Evolutionary conservation across 805 yeast genomes (phyloP), one percentile per base, ranked within the genome.

Genomic region (Ogataea trehalophila): DNA sequence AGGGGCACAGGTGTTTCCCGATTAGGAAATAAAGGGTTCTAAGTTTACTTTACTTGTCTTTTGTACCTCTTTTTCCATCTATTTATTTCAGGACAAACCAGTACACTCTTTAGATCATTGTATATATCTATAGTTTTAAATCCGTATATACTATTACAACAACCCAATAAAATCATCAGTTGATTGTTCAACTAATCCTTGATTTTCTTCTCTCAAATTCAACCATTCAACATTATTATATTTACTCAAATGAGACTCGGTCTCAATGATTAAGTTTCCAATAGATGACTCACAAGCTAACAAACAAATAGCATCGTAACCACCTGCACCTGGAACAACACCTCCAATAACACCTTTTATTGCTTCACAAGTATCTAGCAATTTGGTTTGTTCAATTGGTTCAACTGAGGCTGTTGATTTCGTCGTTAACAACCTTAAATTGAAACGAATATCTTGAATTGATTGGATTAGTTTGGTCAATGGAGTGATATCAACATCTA

Each of bases 311-410:
- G 99, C 99, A 70, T 94, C 99, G 61, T 82, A 86, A 0, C 99
- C 99, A 26, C 99, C 99, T 0, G 99, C 99, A 2, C 99, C 99
- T 0, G 99, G 99, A 4, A 94, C 96, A 33, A 94, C 91, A n/a
- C 96, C 97, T 0, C 96, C 95, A 17, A 92, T 56, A 31, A 89
- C 94, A 15, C 99, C 99, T 0, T 70, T 71, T 18, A 87, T 60
- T 7, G 65, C 54, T 37, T 74, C 63, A 48, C 86, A 80, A 16
- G 70, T 63, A 59, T 92, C 80, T 7, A 94, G 68, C 6, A 94
- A 70, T 1, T 55, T 50, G 0, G 96, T 87, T 66, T 94, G 99
- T 18, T 74, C 70, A 2, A 61, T 65, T 0, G 99, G 99, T 65
- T 94, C 98, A 43, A 94, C 80, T n/a, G 85, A 89, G 0, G 95